These are phyloP conservation scores for Lobulomyces angularis DNA, from an alignment of 192 early-diverging fungal genomes.

Conservation along the genomic window DNA sequence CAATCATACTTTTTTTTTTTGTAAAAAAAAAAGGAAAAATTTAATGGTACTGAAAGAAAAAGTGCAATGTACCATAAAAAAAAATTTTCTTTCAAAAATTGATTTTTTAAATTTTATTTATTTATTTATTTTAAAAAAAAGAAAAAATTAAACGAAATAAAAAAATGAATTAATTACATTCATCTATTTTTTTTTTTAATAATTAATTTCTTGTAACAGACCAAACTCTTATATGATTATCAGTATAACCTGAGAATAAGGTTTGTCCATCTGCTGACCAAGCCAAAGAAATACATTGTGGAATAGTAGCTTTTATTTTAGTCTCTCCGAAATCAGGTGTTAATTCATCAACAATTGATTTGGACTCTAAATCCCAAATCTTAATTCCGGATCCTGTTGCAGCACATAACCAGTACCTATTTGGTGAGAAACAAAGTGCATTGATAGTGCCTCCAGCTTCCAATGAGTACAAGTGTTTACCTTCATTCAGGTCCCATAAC, in stretches of 20 bases:
- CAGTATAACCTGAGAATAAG: slow-evolving; percentile 97
- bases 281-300: slow-evolving; percentile 90
- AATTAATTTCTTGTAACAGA: slow-evolving; percentile 68
- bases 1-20: too few relatives aligned
- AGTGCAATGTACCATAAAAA: too few relatives aligned
- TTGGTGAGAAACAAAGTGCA: slow-evolving; percentile 96
- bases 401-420: slow-evolving; percentile 99
- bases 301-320: slow-evolving; percentile 27
- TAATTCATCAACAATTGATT: slow-evolving; percentile 87
- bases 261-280: slow-evolving; percentile 98
- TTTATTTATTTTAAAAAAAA: too few relatives aligned
- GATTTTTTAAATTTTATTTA: too few relatives aligned
- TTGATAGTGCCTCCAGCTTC: slow-evolving; percentile 93
- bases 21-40: too few relatives aligned
- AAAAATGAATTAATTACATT: too few relatives aligned
- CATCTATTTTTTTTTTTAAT: too few relatives aligned
- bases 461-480: slow-evolving; percentile 99
- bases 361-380: slow-evolving; percentile 99
- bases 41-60: too few relatives aligned
- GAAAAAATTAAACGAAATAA: too few relatives aligned
- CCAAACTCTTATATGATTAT: slow-evolving; percentile 74
- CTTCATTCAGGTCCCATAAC: slow-evolving; percentile 99
- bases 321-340: slow-evolving; percentile 23
- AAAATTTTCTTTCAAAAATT: too few relatives aligned
- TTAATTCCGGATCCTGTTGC: slow-evolving; percentile 90